These are phyloP conservation scores for Berberis thunbergii DNA, from an alignment of 164 flowering plant genomes.

Conservation along the genomic window DNA sequence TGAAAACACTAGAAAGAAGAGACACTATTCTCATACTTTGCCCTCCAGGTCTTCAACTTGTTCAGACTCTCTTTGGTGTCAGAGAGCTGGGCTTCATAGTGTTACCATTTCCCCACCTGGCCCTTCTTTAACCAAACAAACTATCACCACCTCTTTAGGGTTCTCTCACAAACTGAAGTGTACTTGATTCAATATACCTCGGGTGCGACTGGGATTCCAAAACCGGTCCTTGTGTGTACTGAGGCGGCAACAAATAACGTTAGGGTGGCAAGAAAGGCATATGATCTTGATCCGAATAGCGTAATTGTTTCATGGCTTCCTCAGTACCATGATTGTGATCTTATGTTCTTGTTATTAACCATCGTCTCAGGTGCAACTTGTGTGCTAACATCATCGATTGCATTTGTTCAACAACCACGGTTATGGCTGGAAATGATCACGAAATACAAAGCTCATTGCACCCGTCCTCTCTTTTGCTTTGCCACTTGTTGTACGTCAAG, in stretches of 20 bases:
- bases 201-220: conserved; percentile 64
- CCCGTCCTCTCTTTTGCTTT: conserved; percentile 69
- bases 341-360: conserved; percentile 56
- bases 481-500: conserved; percentile 52
- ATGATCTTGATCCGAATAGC: conserved; percentile 58
- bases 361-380: conserved; percentile 56
- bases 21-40: conserved; percentile 54
- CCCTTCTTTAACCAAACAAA: conserved; percentile 18
- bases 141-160: conserved; percentile 45
- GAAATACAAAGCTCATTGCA: conserved; percentile 42
- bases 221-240: conserved; percentile 59
- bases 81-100: conserved; percentile 55
- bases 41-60: conserved; percentile 61
- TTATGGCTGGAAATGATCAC: conserved; percentile 60
- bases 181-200: conserved; percentile 71
- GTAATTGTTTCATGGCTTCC: conserved; percentile 68
- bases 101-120: conserved; percentile 46
- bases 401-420: conserved; percentile 43
- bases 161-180: conserved; percentile 50
- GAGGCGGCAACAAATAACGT: conserved; percentile 81
- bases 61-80: conserved; percentile 57
- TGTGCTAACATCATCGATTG: conserved; percentile 41
- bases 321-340: conserved; percentile 77
- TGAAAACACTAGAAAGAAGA: conserved; percentile 24
- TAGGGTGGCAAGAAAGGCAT: conserved; percentile 48